Evolutionary conservation across 208 protist species (phyloP).

Genomic region (Balamuthia mandrillaris): DNA sequence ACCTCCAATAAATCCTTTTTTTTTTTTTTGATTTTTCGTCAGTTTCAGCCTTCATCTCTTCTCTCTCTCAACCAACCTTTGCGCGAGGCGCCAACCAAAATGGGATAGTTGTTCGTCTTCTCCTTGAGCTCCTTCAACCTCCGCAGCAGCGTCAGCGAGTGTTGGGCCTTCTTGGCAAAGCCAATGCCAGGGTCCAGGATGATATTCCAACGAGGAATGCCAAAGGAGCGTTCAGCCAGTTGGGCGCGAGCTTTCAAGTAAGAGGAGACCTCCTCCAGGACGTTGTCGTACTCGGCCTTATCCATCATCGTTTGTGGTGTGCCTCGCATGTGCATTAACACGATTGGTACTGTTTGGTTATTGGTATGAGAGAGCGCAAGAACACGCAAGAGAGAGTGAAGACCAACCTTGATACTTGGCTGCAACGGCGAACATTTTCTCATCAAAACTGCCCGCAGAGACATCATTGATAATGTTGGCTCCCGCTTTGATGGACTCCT

Average conservation of each 20-base stretch:
- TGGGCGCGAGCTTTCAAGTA: conserved; percentile 42
- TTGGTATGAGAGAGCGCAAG: too few relatives aligned
- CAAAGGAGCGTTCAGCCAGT: too few relatives aligned
- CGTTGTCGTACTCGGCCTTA: neutral
- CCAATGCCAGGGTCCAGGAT: conserved; percentile 64
- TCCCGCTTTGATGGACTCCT: conserved; percentile 42
- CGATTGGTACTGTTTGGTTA: neutral
- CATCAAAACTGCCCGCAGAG: conserved; percentile 44
- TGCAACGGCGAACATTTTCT: conserved; percentile 41
- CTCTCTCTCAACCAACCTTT: too few relatives aligned
- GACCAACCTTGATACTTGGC: conserved; percentile 33
- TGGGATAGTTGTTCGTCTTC: neutral
- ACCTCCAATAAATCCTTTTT: too few relatives aligned
- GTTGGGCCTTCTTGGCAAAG: conserved; percentile 57
- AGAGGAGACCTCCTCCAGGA: neutral
- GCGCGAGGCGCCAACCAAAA: conserved; percentile 56
- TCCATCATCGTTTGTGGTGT: conserved; percentile 30
- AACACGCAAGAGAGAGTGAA: conserved; percentile 28
- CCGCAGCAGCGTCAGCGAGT: conserved; percentile 38
- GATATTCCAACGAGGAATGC: conserved; percentile 59
- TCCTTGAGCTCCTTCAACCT: neutral
- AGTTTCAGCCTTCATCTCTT: too few relatives aligned
- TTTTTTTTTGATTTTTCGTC: too few relatives aligned
- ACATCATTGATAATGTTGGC: conserved; percentile 64
- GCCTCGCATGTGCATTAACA: conserved; percentile 49